Base-by-base conservation (phyloP, 495 filamentous ascomycete species). In the Bathelium albidoporum region DNA sequence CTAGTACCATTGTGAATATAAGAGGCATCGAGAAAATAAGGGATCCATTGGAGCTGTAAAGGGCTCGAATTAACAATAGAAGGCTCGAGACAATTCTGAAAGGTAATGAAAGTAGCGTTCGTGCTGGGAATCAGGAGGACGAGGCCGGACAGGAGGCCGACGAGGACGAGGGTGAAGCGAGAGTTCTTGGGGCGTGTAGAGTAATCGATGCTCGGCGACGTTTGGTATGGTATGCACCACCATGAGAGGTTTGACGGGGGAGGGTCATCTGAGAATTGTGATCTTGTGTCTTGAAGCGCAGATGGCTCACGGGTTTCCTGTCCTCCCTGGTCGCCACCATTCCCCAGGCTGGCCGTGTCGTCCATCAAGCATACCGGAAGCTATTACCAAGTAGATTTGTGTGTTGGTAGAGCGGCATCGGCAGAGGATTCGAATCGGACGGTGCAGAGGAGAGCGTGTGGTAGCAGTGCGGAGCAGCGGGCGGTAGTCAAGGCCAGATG, bases 61-160 rank as follows among this genome's bases (percentile, higher is more conserved):
- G 82, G 81, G 26, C 73, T 66, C 22, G 79, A 82, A 49, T 78
- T 77, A 65, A 83, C 73, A 65, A 86, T 82, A n/a, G 70, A 73
- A 41, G 84, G 76, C 58, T 77, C 73, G 44, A 97, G 74, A 75
- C 94, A 98, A 75, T 98, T 97, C 3, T 90, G 81, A 72, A 94
- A 96, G 41, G 82, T 75, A 61, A 97, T 74, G 68, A 83, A 80
- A 28, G 82, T 87, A 26, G 89, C 88, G 58, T 28, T 11, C 22
- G 41, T 59, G 36, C 24, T n/a, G 49, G 49, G 24, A 10, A 29
- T 9, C 7, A 55, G 9, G 24, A 29, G 2, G 24, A 24, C 5
- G 49, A 55, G 49, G 24, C 26, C 22, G 16, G 2, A 55, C 22
- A 55, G 24, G 20, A 55, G 49, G 49, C 24, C 22, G 10, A 28